Evolutionary conservation across 2,329 filamentous ascomycete species (phyloP).

Genomic region (Ophiostoma sp.): DNA sequence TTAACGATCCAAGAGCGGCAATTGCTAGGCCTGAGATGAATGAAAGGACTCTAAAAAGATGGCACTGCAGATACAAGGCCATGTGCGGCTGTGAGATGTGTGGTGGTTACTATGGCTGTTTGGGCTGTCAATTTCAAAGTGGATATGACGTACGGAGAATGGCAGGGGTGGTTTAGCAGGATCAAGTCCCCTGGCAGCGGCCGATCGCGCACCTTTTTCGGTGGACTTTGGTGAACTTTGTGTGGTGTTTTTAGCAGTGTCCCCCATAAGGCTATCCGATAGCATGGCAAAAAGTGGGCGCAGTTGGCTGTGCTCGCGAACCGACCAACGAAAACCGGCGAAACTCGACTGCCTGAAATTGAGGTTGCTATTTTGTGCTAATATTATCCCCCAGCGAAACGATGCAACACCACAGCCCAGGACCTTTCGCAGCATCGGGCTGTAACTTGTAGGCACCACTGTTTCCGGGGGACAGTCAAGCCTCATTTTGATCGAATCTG

Average conservation of each 20-base stretch:
- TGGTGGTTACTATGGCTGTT: neutral
- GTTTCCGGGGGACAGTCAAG: neutral
- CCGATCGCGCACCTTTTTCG: neutral
- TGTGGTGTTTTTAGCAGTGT: neutral
- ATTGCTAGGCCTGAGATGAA: neutral
- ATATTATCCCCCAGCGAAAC: neutral
- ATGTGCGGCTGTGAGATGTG: neutral
- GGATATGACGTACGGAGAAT: neutral
- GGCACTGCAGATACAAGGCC: neutral
- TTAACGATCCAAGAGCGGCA: neutral
- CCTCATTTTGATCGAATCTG: neutral
- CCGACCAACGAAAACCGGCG: neutral
- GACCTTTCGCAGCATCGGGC: neutral
- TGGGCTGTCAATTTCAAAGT: neutral
- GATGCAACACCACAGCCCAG: neutral
- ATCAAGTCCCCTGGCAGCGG: neutral
- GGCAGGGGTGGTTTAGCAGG: neutral
- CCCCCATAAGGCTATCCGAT: neutral
- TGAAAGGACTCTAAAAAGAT: neutral
- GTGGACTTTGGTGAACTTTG: neutral
- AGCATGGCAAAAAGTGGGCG: neutral
- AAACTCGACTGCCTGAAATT: constrained; percentile 9
- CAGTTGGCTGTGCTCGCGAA: constrained; percentile 4
- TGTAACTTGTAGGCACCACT: constrained; percentile 1
- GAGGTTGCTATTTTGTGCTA: neutral